Evolutionary conservation across 495 filamentous ascomycete species (phyloP), one percentile per base, ranked within the genome.

Genomic region (Sordaria brevicollis): DNA sequence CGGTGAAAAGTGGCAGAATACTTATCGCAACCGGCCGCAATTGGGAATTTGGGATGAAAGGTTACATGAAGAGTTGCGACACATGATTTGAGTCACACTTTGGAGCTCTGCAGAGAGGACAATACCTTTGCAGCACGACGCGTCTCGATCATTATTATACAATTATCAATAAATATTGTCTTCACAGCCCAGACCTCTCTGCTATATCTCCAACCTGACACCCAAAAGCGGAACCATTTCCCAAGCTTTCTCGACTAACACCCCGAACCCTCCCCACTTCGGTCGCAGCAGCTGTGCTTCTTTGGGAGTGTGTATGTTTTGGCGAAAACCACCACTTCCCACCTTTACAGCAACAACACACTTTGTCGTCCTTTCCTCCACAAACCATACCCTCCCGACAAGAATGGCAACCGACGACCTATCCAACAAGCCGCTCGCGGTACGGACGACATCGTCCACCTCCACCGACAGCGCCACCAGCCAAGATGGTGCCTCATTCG

Each of bases 311-410:
- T 69, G 36, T 54, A 77, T 78, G 74, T 73, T 72, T 68, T 69
- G 68, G 67, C 75, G 76, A 35, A 71, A 62, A 15, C 70, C 71
- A 15, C 70, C 71, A 21, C 75, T 78, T 25, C 75, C 75, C 8
- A 66, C 67, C 19, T 78, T 78, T 66, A 34, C 15, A 31, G 29
- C 68, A 57, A 67, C 71, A 1, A 5, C 66, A 35, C 67, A 72
- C 72, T 75, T 74, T 31, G 49, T 0, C 41, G 41, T 49, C 25
- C 25, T 54, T n/a, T n/a, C 19, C 19, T 19, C 43, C 2, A 62
- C 49, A 31, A 15, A n/a, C n/a, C n/a, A n/a, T n/a, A n/a, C 43
- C 10, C 49, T 6, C 62, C 37, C 65, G 54, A 25, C 72, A 74
- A n/a, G 31, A 34, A 77, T 76, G 75, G 67, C 72, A 5, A 65